Percentiles rank a stretch among this genome's conserved stretches.
phyloP scores from a whole-genome alignment of 257 asterid genomes.

The Jacaranda copaia region DNA sequence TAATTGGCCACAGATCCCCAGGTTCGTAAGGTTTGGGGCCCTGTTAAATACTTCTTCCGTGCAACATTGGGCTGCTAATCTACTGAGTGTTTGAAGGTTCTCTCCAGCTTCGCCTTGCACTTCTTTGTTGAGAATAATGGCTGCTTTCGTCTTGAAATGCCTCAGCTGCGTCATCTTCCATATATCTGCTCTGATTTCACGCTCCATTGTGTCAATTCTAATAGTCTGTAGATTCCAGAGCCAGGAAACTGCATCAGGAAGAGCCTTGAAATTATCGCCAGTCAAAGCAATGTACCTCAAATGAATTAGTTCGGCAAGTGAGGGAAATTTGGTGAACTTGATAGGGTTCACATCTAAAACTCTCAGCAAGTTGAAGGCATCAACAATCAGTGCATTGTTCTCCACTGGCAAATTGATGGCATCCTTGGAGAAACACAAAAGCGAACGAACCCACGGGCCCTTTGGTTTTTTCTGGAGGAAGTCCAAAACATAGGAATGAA shows the following conservation, averaged over 20 bases:
- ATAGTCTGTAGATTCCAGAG: slow-evolving; percentile 37
- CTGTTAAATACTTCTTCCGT: slow-evolving; percentile 22
- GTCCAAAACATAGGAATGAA: slow-evolving; percentile 38
- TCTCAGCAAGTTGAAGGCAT: not conserved
- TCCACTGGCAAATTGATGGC: slow-evolving; percentile 26
- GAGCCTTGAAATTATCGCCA: slow-evolving; percentile 9
- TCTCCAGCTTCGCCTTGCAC: not conserved
- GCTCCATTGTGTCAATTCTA: not conserved
- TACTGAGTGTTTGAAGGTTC: slow-evolving; percentile 46
- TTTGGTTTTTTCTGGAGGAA: slow-evolving; percentile 35
- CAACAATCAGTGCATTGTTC: slow-evolving; percentile 28
- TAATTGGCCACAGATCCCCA: slow-evolving; percentile 43
- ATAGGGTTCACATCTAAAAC: slow-evolving; percentile 34
- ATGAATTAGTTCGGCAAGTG: slow-evolving; percentile 28
- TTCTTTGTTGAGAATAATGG: slow-evolving; percentile 16
- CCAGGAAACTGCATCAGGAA: slow-evolving; percentile 17
- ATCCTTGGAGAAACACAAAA: slow-evolving; percentile 42
- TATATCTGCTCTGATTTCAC: slow-evolving; percentile 24
- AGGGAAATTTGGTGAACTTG: slow-evolving; percentile 33
- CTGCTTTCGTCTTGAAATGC: slow-evolving; percentile 48
- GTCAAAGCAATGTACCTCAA: slow-evolving; percentile 36
- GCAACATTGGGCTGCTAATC: slow-evolving; percentile 41
- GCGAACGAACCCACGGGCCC: slow-evolving; percentile 47
- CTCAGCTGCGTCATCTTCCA: slow-evolving; percentile 41
- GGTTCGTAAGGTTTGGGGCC: slow-evolving; percentile 31